phyloP scores from a whole-genome alignment of 169 alveolate species.

The Cytauxzoon felis region DNA sequence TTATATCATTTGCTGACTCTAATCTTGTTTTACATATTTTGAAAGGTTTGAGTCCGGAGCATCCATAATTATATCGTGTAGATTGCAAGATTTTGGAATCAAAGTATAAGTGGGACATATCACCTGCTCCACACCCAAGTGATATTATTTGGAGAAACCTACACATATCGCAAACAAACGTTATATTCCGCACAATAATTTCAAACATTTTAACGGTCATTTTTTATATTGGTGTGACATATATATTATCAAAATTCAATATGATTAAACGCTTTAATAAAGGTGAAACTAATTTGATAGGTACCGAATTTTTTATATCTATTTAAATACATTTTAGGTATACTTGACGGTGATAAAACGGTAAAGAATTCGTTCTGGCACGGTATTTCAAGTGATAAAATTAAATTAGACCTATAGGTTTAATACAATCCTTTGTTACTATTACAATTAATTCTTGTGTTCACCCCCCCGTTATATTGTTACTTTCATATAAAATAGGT shows the following conservation, averaged over 20 bases:
- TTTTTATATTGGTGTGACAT: slow-evolving; percentile 47
- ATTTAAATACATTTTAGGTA: not conserved
- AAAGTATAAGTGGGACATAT: slow-evolving; percentile 50
- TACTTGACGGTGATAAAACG: slow-evolving; percentile 10
- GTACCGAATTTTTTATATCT: not conserved
- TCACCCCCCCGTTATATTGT: slow-evolving; percentile 49
- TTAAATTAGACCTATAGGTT: not conserved
- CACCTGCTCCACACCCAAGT: slow-evolving; percentile 67
- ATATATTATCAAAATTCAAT: slow-evolving; percentile 38
- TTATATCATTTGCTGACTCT: slow-evolving; percentile 61
- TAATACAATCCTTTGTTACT: slow-evolving; percentile 55
- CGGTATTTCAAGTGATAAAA: slow-evolving; percentile 1
- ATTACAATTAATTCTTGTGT: slow-evolving; percentile 50
- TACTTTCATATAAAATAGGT: slow-evolving; percentile 50
- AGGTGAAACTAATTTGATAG: slow-evolving; percentile 1
- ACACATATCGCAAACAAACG: slow-evolving; percentile 18
- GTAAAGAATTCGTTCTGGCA: slow-evolving; percentile 54
- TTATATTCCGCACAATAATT: slow-evolving; percentile 18
- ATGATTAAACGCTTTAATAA: slow-evolving; percentile 29
- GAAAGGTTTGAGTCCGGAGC: slow-evolving; percentile 2
- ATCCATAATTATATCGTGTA: not conserved
- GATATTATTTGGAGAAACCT: slow-evolving; percentile 56
- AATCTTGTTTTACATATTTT: slow-evolving; percentile 56
- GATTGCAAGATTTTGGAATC: slow-evolving; percentile 49
- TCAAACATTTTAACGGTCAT: slow-evolving; percentile 12